Evolutionary conservation across 257 asterid genomes (phyloP), one percentile per base, ranked within the genome.

Genomic region (Knoxia roxburghii): DNA sequence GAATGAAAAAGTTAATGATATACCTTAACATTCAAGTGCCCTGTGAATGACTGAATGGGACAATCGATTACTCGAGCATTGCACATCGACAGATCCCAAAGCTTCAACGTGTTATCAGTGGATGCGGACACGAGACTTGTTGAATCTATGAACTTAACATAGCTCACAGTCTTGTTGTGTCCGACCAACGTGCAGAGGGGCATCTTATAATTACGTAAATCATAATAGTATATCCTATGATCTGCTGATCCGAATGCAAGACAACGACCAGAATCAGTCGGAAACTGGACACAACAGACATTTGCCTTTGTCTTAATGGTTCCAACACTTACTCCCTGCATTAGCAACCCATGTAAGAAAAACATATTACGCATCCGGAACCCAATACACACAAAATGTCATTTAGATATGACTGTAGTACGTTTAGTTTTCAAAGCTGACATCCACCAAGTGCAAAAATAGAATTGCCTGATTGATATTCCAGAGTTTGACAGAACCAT

Each of bases 381-480:
- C 73, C 66, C 61, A 82, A 75, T 76, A 72, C 79, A 69, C 73
- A 64, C 68, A 73, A 75, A 73, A 76, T 64, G 68, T 75, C 74
- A 77, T 75, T 81, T 80, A 77, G 86, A 85, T n/a, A n/a, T 82
- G 78, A 79, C 83, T 79, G 78, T 83, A 80, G 89, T 86, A 87
- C 93, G 89, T 85, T 88, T 85, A 80, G 90, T 86, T 90, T n/a
- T 88, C 89, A 89, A 86, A 89, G 95, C 84, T 83, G 90, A 91
- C 88, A 89, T 84, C 88, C 94, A 83, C 84, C 89, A 89, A 89
- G 95, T 92, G 90, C 96, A 82, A 84, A 89, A 86, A 68, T 82
- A 90, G 76, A 86, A 85, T 90, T 94, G 96, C 99, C 99, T 94
- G 99, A 94, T 94, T 94, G 87, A 88, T 90, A 87, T 90, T 94